Conservation (phyloP, 345 rosid species). For the Aethionema arabicum region DNA sequence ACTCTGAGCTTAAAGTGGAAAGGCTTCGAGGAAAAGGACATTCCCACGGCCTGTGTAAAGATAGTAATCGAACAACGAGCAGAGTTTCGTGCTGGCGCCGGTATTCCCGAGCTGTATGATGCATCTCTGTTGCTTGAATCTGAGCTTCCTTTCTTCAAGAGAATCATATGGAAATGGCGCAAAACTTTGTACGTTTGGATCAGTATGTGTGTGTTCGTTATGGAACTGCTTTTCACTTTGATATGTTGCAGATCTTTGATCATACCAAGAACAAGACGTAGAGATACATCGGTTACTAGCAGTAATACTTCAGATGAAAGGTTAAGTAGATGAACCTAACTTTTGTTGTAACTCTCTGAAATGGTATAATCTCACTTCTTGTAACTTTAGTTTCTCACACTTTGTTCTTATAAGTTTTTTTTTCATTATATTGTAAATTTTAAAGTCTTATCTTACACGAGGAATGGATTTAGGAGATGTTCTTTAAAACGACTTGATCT, state of each 20-base stretch:
- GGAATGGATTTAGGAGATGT: slow-evolving; percentile 7
- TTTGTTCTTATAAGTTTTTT: slow-evolving; percentile 10
- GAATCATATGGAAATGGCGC: slow-evolving; percentile 75
- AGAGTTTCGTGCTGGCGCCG: slow-evolving; percentile 60
- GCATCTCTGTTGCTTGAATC: slow-evolving; percentile 63
- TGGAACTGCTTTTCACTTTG: slow-evolving; percentile 51
- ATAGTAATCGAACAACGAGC: slow-evolving; percentile 76
- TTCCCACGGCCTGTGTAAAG: slow-evolving; percentile 59
- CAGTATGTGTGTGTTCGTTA: slow-evolving; percentile 46
- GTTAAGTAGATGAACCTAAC: slow-evolving; percentile 26
- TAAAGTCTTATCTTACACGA: slow-evolving; percentile 4
- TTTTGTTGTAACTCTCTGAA: slow-evolving; percentile 28
- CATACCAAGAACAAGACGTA: slow-evolving; percentile 49
- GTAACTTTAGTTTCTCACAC: slow-evolving; percentile 8
- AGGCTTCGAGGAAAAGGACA: slow-evolving; percentile 55
- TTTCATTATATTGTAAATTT: slow-evolving; percentile 28
- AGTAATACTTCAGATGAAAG: slow-evolving; percentile 18
- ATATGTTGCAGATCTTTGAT: slow-evolving; percentile 69
- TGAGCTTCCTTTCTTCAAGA: slow-evolving; percentile 60
- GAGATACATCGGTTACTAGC: slow-evolving; percentile 26
- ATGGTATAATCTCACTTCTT: slow-evolving; percentile 24
- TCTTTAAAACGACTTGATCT: background rate
- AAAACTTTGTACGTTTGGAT: slow-evolving; percentile 74
- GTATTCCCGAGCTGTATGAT: slow-evolving; percentile 81
- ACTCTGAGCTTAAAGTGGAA: slow-evolving; percentile 54